Base-by-base conservation (phyloP, 805 yeast species). In the Wickerhamiella slavikovae region DNA sequence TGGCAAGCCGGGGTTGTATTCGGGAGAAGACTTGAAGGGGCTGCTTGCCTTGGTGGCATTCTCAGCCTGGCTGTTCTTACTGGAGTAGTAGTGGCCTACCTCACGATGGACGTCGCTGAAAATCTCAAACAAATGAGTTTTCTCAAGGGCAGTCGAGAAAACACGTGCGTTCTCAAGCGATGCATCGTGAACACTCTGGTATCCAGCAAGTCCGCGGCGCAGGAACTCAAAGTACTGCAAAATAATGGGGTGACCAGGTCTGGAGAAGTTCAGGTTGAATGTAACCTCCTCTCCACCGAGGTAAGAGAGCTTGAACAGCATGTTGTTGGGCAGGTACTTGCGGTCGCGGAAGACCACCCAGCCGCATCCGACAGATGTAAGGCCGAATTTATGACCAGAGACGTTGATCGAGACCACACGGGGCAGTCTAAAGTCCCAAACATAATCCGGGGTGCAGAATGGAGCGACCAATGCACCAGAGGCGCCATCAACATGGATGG, bases 401-500 rank as follows among this genome's bases (percentile, higher is more conserved):
- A 91, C 67, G 57, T 80, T 83, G 54, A 82, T 80, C 18, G 83
- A 71, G 37, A 64, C 68, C 27, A 82, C 95, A 36, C 93, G 63
- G 16, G 67, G 66, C 28, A 75, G 48, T 36, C 70, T 56, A 55
- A 82, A 83, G 50, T 80, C 93, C 94, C 94, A 82, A 40, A 60
- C 64, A 37, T 71, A 59, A 12, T 73, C 65, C 3, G 92, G 91
- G 47, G 62, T 73, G 17, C 68, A 51, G 45, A 82, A 76, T 13
- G 95, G 93, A 2, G 93, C 93, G 25, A 82, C 64, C 47, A 82
- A 68, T 2, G 75, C 95, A 34, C 94, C 94, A 14, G 80, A 68
- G 2, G 94, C 94, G 40, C 89, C 95, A 49, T 82, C 95, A 17
- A 83, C 89, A 48, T 82, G 95, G 45, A 82, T 79, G 27, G 89